These are phyloP conservation scores for Peziza echinospora DNA, from an alignment of 495 filamentous ascomycete genomes.

Conservation along the genomic window DNA sequence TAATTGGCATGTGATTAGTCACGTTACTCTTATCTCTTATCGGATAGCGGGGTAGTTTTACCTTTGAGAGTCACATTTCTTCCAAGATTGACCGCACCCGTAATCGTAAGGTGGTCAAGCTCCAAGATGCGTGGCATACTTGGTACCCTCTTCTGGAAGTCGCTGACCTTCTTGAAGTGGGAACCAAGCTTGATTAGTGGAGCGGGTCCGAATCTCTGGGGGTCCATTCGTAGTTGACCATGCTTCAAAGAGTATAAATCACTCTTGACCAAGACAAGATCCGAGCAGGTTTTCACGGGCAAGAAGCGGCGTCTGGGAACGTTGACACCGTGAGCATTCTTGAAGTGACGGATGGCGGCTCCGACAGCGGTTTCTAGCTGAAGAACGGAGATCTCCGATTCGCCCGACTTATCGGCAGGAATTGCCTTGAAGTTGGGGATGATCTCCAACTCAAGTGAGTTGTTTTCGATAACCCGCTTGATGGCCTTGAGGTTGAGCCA, in stretches of 20 bases:
- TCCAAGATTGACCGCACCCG: constrained; percentile 86
- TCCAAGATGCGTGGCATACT: constrained; percentile 96
- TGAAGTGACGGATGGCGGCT: constrained; percentile 95
- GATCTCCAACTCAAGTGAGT: constrained; percentile 98
- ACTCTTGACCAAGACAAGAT: constrained; percentile 98
- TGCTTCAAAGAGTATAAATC: constrained; percentile 99
- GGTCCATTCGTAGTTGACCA: constrained; percentile 89
- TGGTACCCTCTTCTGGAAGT: constrained; percentile 94
- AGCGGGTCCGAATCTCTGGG: constrained; percentile 89
- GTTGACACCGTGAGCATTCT: constrained; percentile 97
- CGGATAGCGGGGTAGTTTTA: no score
- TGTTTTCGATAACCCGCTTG: constrained; percentile 96
- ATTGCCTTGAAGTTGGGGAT: constrained; percentile 99
- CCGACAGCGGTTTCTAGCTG: constrained; percentile 98
- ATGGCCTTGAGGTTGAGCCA: constrained; percentile 96
- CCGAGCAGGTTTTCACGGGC: constrained; percentile 99
- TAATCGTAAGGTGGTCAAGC: constrained; percentile 93
- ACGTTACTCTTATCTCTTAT: no score
- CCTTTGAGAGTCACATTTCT: constrained; percentile 90
- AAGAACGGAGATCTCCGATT: constrained; percentile 89
- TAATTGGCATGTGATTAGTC: neutral
- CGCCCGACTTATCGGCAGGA: constrained; percentile 96
- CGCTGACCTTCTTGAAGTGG: constrained; percentile 99
- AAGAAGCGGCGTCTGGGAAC: constrained; percentile 94
- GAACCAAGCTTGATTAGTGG: constrained; percentile 95